phyloP scores from a whole-genome alignment of 352 stramenopile species.

The Pythium folliculosum region DNA sequence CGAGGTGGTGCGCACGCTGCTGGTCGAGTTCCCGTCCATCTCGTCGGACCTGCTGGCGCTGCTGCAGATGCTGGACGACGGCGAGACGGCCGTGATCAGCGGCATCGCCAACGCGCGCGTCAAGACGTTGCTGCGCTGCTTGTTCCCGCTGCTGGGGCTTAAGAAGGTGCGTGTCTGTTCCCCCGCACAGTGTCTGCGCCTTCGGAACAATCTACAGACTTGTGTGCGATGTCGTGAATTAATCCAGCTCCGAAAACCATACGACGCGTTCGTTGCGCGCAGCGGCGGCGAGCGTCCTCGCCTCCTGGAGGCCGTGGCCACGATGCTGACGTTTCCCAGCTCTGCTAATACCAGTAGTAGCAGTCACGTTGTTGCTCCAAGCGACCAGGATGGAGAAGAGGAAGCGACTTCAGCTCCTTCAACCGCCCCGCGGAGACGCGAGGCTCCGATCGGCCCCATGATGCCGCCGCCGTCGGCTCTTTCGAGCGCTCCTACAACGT shows the following conservation, averaged over 20 bases:
- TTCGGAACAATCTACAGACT: neutral
- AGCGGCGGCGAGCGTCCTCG: slow-evolving; percentile 35
- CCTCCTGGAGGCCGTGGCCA: slow-evolving; percentile 56
- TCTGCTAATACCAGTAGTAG: too few species aligned
- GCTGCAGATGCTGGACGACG: slow-evolving; percentile 78
- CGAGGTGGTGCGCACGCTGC: slow-evolving; percentile 51
- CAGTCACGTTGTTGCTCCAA: too few species aligned
- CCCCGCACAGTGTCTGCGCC: too few species aligned
- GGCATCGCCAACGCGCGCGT: slow-evolving; percentile 79
- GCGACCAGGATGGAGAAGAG: neutral
- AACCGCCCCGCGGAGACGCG: slow-evolving; percentile 21
- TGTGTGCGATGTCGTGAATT: neutral
- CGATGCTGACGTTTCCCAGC: slow-evolving; percentile 34
- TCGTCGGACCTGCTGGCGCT: slow-evolving; percentile 59
- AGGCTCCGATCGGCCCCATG: slow-evolving; percentile 54
- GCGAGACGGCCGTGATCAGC: slow-evolving; percentile 71
- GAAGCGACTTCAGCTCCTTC: neutral
- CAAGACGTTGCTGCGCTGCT: slow-evolving; percentile 53
- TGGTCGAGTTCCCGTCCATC: slow-evolving; percentile 69
- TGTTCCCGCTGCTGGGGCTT: slow-evolving; percentile 73
- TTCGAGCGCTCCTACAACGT: neutral
- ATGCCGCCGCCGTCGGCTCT: slow-evolving; percentile 34
- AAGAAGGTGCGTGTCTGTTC: slow-evolving; percentile 17
- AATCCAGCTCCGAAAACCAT: slow-evolving; percentile 17
- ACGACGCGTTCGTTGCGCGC: slow-evolving; percentile 19